Evolutionary conservation across 1,284 basidiomycete species (phyloP).

Genomic region (Tetrapyrgos nigripes): DNA sequence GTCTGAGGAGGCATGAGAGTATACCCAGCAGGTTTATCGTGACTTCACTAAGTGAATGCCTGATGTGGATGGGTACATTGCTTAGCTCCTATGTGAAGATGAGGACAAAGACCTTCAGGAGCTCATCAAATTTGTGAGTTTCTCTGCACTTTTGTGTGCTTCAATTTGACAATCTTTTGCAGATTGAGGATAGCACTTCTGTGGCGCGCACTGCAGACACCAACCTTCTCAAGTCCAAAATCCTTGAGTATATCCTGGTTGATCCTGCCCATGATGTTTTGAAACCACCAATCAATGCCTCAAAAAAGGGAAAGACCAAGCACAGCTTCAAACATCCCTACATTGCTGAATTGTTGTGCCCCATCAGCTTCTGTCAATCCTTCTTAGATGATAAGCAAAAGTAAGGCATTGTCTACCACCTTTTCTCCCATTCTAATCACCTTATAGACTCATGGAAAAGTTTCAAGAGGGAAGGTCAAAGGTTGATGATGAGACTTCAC

Average conservation of each 20-base stretch:
- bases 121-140: too few species aligned
- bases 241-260: not conserved
- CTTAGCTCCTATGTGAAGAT: too few species aligned
- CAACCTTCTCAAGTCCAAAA: not conserved
- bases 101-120: too few species aligned
- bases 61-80: too few species aligned
- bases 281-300: not conserved
- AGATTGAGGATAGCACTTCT: not conserved
- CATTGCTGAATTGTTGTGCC: not conserved
- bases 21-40: too few species aligned
- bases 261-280: not conserved
- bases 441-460: not conserved
- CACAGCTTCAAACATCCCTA: not conserved
- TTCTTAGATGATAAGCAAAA: not conserved
- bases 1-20: too few species aligned
- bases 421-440: not conserved
- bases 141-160: not conserved
- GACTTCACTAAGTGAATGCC: too few species aligned
- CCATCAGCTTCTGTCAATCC: not conserved
- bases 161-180: not conserved
- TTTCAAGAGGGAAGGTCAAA: not conserved
- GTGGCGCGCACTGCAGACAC: not conserved
- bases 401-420: not conserved
- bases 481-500: not conserved
- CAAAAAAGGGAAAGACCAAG: not conserved